phyloP scores from a whole-genome alignment of 208 protist genomes.

The Leishmania major region DNA sequence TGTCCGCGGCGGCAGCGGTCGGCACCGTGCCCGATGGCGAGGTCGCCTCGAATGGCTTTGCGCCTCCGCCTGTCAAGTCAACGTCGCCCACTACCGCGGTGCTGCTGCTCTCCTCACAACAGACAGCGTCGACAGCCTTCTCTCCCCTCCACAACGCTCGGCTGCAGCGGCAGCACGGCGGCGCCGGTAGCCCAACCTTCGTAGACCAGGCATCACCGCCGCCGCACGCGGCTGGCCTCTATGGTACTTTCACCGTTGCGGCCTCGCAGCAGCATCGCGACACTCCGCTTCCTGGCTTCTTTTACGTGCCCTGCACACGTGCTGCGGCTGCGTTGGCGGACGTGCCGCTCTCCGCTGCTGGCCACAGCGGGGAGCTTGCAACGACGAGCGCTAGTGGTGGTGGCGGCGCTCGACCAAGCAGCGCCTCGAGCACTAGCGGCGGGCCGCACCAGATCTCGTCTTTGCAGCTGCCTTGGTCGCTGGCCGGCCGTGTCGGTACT shows the following conservation, averaged over 20 bases:
- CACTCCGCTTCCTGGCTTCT: constrained; percentile 15
- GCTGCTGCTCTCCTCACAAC: not conserved
- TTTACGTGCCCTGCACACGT: constrained; percentile 18
- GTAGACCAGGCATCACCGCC: not conserved
- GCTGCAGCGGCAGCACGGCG: constrained; percentile 4
- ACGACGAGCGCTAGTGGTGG: not conserved
- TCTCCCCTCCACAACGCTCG: not conserved
- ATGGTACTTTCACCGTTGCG: not conserved
- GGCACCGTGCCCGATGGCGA: constrained; percentile 9
- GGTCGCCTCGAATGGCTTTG: constrained; percentile 21
- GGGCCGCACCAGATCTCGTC: not conserved
- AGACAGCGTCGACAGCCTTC: not conserved
- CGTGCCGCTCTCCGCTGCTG: not conserved
- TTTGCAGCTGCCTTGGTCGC: not conserved
- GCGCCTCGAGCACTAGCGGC: not conserved
- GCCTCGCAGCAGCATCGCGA: not conserved
- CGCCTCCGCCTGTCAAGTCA: too few relatives aligned
- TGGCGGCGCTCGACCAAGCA: not conserved
- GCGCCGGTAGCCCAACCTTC: not conserved
- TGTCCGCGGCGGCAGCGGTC: not conserved
- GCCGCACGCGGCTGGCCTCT: not conserved
- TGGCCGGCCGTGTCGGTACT: not conserved
- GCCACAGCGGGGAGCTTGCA: not conserved
- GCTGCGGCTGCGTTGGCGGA: not conserved
- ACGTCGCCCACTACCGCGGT: not conserved